Percentiles rank a stretch among this genome's conserved stretches.
Conservation (phyloP, 176 grass and related monocot genomes). For the Elymus sibiricus region DNA sequence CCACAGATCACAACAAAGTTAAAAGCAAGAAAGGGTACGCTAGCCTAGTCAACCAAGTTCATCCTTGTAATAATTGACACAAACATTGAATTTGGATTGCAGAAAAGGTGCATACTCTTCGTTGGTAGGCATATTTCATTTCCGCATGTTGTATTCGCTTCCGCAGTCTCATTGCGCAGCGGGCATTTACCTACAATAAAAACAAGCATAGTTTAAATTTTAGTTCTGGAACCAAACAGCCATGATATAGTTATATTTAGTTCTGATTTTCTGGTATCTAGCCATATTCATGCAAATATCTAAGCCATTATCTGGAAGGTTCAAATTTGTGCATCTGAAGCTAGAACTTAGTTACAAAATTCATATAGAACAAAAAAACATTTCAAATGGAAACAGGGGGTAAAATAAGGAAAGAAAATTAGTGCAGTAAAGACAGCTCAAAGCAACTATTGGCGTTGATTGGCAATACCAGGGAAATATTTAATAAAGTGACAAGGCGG, state of each 20-base stretch:
- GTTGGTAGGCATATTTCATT: constrained; percentile 75
- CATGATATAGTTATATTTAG: neutral
- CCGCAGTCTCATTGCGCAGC: constrained; percentile 55
- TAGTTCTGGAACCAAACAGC: neutral
- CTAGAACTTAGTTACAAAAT: neutral
- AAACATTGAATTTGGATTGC: constrained; percentile 18
- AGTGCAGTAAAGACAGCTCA: neutral
- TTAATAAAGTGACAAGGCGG: neutral
- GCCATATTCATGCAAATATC: constrained; percentile 5
- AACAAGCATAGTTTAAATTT: constrained; percentile 7
- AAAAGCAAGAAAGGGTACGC: neutral
- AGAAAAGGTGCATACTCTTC: constrained; percentile 56
- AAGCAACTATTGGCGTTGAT: neutral
- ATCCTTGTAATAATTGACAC: constrained; percentile 7
- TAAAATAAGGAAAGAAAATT: neutral
- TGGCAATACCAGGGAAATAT: neutral
- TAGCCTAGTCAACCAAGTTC: neutral
- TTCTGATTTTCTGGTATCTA: constrained; percentile 5
- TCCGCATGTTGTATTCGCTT: constrained; percentile 73
- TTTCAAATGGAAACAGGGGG: neutral
- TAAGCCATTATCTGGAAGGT: neutral
- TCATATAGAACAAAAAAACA: neutral
- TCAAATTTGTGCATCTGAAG: neutral
- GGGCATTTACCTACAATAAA: constrained; percentile 62
- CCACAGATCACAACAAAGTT: neutral